phyloP scores from a whole-genome alignment of 768 basidiomycete species.

The Saitozyma podzolica region DNA sequence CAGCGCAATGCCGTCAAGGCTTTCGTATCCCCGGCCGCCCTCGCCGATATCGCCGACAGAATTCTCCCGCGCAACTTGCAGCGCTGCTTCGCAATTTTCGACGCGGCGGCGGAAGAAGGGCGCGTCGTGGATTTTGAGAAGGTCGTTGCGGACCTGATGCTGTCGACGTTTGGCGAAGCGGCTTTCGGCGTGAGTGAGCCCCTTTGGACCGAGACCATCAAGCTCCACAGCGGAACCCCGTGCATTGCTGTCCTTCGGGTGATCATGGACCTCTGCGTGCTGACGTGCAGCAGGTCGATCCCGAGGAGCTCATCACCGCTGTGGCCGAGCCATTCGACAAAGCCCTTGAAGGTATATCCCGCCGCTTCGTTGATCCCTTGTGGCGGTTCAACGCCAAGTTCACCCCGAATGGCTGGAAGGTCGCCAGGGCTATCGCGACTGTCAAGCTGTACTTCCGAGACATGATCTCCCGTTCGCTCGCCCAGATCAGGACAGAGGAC shows the following conservation, averaged over 20 bases:
- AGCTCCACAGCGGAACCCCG: no score
- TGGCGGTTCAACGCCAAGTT: conserved; percentile 15
- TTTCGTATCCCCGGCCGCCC: conserved; percentile 16
- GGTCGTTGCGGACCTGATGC: conserved; percentile 19
- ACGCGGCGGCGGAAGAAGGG: conserved; percentile 9
- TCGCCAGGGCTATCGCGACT: conserved; percentile 8
- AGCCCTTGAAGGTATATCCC: conserved; percentile 10
- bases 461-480: not conserved
- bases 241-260: no score
- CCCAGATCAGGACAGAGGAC: not conserved
- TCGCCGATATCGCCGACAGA: conserved; percentile 16
- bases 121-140: conserved; percentile 21
- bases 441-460: conserved; percentile 9
- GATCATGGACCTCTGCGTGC: not conserved
- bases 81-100: conserved; percentile 4
- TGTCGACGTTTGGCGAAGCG: conserved; percentile 33
- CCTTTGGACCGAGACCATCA: not conserved
- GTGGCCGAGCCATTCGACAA: conserved; percentile 20
- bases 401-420: conserved; percentile 9
- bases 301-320: conserved; percentile 3
- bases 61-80: conserved; percentile 23
- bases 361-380: conserved; percentile 25
- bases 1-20: conserved; percentile 31
- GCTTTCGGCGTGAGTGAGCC: conserved; percentile 33
- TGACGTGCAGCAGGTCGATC: conserved; percentile 7